Percentiles rank a stretch among this genome's conserved stretches.
Conservation (phyloP, 495 filamentous ascomycete species). For the Daldinia loculata region DNA sequence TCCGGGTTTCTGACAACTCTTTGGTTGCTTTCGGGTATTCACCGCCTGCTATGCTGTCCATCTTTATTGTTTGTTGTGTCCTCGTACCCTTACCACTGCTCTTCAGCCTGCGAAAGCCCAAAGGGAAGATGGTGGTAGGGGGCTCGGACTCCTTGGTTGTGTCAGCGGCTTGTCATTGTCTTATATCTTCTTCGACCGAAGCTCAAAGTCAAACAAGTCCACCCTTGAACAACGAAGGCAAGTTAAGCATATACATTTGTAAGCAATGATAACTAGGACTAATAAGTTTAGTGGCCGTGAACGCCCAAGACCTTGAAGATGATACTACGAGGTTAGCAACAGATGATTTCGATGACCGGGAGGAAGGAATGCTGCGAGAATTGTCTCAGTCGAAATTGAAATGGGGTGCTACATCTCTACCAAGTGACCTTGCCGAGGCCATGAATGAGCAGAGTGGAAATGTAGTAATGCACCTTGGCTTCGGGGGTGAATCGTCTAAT, state of each 20-base stretch:
- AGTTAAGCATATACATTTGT: not conserved
- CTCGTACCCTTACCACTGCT: not conserved
- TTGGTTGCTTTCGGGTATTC: not conserved
- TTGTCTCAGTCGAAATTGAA: not conserved
- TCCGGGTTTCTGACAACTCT: not conserved
- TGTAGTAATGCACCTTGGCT: slow-evolving; percentile 12
- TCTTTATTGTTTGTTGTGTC: not conserved
- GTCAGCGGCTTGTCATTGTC: not conserved
- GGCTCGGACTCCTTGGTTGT: not conserved
- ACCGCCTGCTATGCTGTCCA: not conserved
- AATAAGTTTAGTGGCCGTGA: not conserved
- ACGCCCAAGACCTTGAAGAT: not conserved
- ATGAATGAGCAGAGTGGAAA: not conserved
- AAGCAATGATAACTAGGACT: not conserved
- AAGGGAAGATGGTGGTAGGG: not conserved
- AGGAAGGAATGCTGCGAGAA: not conserved
- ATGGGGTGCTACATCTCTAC: not conserved
- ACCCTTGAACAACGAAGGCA: not conserved
- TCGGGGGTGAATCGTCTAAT: slow-evolving; percentile 4
- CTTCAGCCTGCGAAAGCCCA: not conserved
- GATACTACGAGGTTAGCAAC: not conserved
- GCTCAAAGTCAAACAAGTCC: not conserved
- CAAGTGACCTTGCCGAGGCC: not conserved
- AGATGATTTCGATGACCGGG: not conserved
- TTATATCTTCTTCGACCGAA: not conserved